phyloP scores from a whole-genome alignment of 805 yeast genomes.

The Priceomyces castillae region DNA sequence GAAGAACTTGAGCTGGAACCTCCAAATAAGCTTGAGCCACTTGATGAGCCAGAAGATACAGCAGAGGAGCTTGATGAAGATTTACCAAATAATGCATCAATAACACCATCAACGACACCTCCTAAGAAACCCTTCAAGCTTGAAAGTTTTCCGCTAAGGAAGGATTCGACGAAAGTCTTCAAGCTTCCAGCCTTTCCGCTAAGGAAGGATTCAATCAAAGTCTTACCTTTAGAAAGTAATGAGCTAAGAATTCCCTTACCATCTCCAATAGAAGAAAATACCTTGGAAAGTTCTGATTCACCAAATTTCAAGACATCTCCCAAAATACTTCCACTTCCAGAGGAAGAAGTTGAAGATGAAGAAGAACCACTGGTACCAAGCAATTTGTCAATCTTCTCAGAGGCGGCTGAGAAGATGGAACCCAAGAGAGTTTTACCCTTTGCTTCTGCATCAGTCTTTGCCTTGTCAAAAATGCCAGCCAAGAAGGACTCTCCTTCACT shows the following conservation, averaged over 20 bases:
- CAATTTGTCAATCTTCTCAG: neutral
- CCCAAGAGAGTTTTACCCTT: neutral
- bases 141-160: neutral
- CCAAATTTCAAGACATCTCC: neutral
- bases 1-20: slow-evolving; percentile 8
- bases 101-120: slow-evolving; percentile 9
- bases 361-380: neutral
- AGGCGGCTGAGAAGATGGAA: slow-evolving; percentile 5
- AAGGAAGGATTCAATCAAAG: no score
- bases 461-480: neutral
- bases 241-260: neutral
- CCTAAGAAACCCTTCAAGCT: slow-evolving; percentile 8
- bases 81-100: slow-evolving; percentile 13
- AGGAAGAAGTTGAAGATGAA: slow-evolving; percentile 1
- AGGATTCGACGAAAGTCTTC: neutral
- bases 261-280: neutral
- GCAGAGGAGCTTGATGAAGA: slow-evolving; percentile 3
- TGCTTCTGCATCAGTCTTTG: neutral
- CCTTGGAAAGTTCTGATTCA: neutral
- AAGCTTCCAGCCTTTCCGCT: neutral
- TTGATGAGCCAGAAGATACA: slow-evolving; percentile 4
- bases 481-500: neutral
- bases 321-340: slow-evolving; percentile 3
- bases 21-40: slow-evolving; percentile 3
- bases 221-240: neutral